Evolutionary conservation across 169 alveolate genomes (phyloP).

Genomic region (Eimeria brunetti): DNA sequence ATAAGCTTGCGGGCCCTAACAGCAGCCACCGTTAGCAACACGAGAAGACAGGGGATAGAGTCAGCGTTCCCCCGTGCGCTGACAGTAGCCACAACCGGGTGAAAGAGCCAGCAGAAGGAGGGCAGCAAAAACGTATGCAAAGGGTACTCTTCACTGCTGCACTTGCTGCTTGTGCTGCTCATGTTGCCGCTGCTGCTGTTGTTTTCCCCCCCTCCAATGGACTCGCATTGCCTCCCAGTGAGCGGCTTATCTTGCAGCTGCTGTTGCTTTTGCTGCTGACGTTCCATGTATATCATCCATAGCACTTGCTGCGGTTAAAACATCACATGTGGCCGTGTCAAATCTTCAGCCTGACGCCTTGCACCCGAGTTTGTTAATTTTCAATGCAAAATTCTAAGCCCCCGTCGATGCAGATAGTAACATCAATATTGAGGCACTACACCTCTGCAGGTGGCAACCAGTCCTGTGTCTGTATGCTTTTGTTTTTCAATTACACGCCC

Average conservation of each 20-base stretch:
- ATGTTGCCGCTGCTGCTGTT: constrained; percentile 26
- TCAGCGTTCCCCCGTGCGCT: constrained; percentile 96
- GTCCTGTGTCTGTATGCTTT: neutral
- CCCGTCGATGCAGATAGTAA: neutral
- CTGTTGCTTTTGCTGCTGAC: constrained; percentile 6
- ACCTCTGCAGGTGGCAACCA: neutral
- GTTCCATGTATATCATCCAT: constrained; percentile 23
- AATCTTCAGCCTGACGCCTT: neutral
- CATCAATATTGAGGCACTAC: neutral
- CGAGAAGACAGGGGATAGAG: constrained; percentile 67
- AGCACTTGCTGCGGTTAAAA: constrained; percentile 32
- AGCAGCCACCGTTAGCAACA: constrained; percentile 36
- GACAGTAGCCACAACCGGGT: constrained; percentile 94
- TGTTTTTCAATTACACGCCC: neutral
- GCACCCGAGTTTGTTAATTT: neutral
- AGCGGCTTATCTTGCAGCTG: neutral
- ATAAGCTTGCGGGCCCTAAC: constrained; percentile 29
- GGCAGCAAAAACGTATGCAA: constrained; percentile 77
- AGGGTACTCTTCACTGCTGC: constrained; percentile 64
- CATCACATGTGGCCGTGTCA: constrained; percentile 46
- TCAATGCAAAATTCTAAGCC: neutral
- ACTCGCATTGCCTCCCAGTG: neutral
- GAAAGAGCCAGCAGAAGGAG: constrained; percentile 93
- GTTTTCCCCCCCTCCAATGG: neutral
- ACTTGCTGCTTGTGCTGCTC: neutral